Conservation (phyloP, 2,329 filamentous ascomycete species). For the Aspergillus transmontanensis region DNA sequence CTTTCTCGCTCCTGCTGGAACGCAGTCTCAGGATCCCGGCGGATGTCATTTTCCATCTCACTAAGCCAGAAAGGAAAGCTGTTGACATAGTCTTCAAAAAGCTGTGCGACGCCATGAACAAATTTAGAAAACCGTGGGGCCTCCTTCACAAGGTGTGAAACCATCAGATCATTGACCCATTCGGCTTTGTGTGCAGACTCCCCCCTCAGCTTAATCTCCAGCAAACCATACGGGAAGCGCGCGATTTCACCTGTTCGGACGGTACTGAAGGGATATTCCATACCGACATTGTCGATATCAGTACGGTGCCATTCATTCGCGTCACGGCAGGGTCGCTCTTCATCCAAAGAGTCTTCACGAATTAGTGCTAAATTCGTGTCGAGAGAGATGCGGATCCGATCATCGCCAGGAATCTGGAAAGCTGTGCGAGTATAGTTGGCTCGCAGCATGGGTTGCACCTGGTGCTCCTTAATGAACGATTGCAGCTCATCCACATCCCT, state of each 20-base stretch:
- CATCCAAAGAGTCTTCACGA: constrained; percentile 71
- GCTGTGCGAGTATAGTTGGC: constrained; percentile 94
- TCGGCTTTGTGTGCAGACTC: constrained; percentile 64
- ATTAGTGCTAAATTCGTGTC: constrained; percentile 93
- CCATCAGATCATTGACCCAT: constrained; percentile 91
- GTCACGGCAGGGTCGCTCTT: constrained; percentile 82
- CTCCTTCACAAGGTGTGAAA: constrained; percentile 87
- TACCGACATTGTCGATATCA: constrained; percentile 80
- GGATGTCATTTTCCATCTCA: constrained; percentile 89
- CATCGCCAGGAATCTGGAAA: constrained; percentile 93
- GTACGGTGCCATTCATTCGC: constrained; percentile 86
- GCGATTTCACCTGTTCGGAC: constrained; percentile 90
- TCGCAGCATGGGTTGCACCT: constrained; percentile 80
- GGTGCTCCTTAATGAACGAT: constrained; percentile 72
- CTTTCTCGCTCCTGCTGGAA: constrained; percentile 90
- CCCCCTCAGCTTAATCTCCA: constrained; percentile 84
- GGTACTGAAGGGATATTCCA: constrained; percentile 84
- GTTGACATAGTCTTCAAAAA: constrained; percentile 97
- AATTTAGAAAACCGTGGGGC: constrained; percentile 95
- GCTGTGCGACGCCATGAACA: constrained; percentile 83
- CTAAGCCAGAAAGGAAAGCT: constrained; percentile 94
- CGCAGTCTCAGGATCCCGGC: constrained; percentile 84
- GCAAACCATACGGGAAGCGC: constrained; percentile 83
- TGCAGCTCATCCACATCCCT: constrained; percentile 76
- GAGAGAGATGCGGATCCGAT: constrained; percentile 86